Evolutionary conservation across 164 flowering plant genomes (phyloP), one percentile per base, ranked within the genome.

Genomic region (Vitis rotundifolia): DNA sequence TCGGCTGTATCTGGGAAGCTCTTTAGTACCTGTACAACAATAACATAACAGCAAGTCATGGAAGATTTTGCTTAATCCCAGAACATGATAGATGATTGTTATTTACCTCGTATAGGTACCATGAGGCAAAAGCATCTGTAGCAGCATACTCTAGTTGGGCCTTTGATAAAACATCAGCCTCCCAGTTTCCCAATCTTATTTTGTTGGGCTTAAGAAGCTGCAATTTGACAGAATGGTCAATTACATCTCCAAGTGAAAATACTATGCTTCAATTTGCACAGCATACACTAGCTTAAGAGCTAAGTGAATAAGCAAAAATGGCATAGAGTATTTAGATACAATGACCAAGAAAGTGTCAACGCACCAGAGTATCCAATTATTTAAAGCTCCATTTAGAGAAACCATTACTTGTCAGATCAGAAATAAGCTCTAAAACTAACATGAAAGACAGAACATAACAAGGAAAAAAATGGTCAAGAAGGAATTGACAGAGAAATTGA

Each of bases 61-160:
- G 6, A 61, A 60, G 53, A 37, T 2, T 19, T n/a, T 63, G 13
- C 26, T 53, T 47, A 18, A 28, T 47, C 8, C 2, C 15, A 13
- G 11, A 65, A 31, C 22, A 55, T n/a, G n/a, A 50, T 51, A 26
- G 49, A 14, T 37, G 11, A 52, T 10, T 1, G n/a, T 47, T 16
- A 15, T 18, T 79, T 74, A 90, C 95, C 93, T 91, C 79, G 75
- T 84, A 84, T 0, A 91, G 70, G 76, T 83, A 77, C 97, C 91
- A 91, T 22, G 92, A 93, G 71, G 82, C 91, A 81, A 80, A 91
- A 68, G 98, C 97, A 86, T 93, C 97, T 15, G 85, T 83, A 68
- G 98, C 97, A 26, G 96, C 97, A 78, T 93, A 93, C 19, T 76
- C 63, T 64, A 88, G 78, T 75, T 91, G 91, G 9, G 72, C 83